A percentile compares a stretch with the other conserved stretches of the same genome.
Conservation (phyloP, 2,329 filamentous ascomycete genomes). For the Calonectria montana region DNA sequence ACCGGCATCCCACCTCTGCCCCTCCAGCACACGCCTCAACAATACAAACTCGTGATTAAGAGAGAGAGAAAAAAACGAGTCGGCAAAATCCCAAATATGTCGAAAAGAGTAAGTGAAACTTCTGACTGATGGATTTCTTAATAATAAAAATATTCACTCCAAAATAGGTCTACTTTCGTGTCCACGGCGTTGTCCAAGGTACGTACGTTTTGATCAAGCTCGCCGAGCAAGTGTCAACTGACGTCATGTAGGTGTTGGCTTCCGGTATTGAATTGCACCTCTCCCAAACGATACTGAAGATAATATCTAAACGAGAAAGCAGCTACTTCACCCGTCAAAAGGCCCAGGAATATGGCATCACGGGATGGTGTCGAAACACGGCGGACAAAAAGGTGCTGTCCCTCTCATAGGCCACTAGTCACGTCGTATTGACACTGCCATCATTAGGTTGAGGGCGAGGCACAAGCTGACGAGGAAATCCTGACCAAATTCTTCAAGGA, state of each 20-base stretch:
- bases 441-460: conserved; percentile 86
- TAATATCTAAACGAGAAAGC: background rate
- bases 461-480: conserved; percentile 76
- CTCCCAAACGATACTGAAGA: background rate
- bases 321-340: conserved; percentile 67
- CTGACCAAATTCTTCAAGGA: conserved; percentile 79
- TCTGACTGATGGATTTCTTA: background rate
- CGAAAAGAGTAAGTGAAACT: conserved; percentile 48
- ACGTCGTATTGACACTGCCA: background rate
- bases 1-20: conserved; percentile 16
- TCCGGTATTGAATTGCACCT: conserved; percentile 53
- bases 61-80: background rate
- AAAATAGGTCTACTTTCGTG: conserved; percentile 69
- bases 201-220: conserved; percentile 37
- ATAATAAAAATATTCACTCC: conserved; percentile 11
- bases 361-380: conserved; percentile 73
- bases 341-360: conserved; percentile 62
- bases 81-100: conserved; percentile 38
- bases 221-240: conserved; percentile 29
- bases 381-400: conserved; percentile 62
- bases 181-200: conserved; percentile 79
- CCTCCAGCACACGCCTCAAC: background rate
- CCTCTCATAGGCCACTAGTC: background rate
- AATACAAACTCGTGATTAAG: background rate
- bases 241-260: conserved; percentile 63